Evolutionary conservation across 2,329 filamentous ascomycete species (phyloP), one percentile per base, ranked within the genome.

Genomic region (Fusarium tjaetaba): DNA sequence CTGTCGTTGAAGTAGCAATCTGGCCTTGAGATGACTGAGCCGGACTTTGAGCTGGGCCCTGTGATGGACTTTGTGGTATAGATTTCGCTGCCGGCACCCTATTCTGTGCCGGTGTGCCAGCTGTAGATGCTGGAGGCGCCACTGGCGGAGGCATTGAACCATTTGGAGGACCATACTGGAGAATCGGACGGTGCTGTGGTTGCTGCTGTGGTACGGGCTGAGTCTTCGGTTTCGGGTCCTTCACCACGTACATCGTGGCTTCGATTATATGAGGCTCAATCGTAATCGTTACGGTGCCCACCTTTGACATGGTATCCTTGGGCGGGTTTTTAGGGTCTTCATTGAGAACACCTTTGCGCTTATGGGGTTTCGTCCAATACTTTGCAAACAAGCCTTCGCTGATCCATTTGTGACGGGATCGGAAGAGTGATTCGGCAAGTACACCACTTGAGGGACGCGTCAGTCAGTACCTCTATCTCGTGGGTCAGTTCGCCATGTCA

Each of bases 261-360:
- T 95, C 92, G 75, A 96, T 90, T 48, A 93, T 89, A 79, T 96
- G 93, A 49, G 94, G 94, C 80, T 95, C 94, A 68, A 95, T 90
- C 28, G 90, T 92, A 70, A 97, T 90, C 39, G 91, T 91, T 70
- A 93, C 91, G 74, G 88, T 89, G 75, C 94, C 94, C 28, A 94
- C 88, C 80, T 91, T 93, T 72, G 88, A 85, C 90, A 94, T 94
- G 70, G 88, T 90, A 51, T 94, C 89, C 81, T 93, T 91, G 70
- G 91, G 83, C 4, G 91, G 91, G 76, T 93, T 93, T 74, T 90
- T 90, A 11, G 88, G 85, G 58, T 91, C 89, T 75, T 92, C 91
- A 61, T 88, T 87, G 30, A 90, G 81, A 6, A 89, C 88, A 48
- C 91, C 90, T 80, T 92, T 93, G 71, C 89, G 88, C 82, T 92